Evolutionary conservation across 2,329 filamentous ascomycete species (phyloP), one percentile per base, ranked within the genome.

Genomic region (Exserohilum turcica): DNA sequence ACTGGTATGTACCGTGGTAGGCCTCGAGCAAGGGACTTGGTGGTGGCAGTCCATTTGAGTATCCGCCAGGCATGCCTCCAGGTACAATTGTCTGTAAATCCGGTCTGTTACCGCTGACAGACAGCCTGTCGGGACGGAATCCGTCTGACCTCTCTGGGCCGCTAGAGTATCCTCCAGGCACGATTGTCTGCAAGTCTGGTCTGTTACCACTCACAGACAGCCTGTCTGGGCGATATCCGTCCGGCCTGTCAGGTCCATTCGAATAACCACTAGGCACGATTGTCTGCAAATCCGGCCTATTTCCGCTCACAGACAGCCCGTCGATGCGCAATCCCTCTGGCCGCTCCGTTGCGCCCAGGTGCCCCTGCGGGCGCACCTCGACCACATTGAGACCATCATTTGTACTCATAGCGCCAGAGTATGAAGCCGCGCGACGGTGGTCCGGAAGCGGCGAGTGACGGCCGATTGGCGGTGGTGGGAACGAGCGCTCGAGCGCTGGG

Each of bases 1-100:
- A 91, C 74, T 97, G 93, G 66, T 96, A 97, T 0, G 92, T 96
- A 33, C 93, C 93, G 57, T 88, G 89, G 75, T 97, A 97, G 0
- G 94, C 88, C 76, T 97, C 93, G 2, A 96, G 84, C 43, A 97
- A 80, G 0, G 93, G 94, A 57, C 91, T 96, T 1, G 85, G 85
- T 0, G 92, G 91, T 1, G 91, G 83, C 38, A 81, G 71, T 29
- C 69, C 74, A 16, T 70, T 55, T 8, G 39, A 13, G 36, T 19
- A 46, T 2, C 18, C 42, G 31, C 42, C 42, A 35, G 42, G 42
- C 29, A 44, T 24, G 42, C 42, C 42, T 24, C 31, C 31, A 5
- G 42, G 31, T 27, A 35, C 18, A 13, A 44, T 71, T 9, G 63
- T 70, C 15, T 76, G 66, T n/a, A 77, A 56, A 48, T 78, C 72